A percentile compares a stretch with the other conserved stretches of the same genome.
phyloP scores from a whole-genome alignment of 208 protist species.

The Blastocrithidia nonstop region DNA sequence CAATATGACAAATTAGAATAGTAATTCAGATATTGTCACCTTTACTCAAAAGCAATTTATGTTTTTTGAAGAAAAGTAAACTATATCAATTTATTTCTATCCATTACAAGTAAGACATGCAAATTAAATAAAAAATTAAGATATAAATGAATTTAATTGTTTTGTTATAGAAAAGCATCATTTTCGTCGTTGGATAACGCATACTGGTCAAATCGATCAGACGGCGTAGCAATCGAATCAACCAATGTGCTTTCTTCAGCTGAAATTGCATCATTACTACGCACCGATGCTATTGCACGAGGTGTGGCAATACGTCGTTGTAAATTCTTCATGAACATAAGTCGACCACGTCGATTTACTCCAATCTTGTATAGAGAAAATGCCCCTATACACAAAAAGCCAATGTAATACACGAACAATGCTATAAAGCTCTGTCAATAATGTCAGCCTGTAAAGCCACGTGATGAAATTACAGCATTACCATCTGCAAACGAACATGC shows the following conservation, averaged over 20 bases:
- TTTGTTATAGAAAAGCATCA: no score
- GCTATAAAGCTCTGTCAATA: conserved; percentile 51
- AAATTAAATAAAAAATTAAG: no score
- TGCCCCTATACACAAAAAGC: conserved; percentile 29
- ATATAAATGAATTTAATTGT: no score
- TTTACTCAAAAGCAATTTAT: no score
- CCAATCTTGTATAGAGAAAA: conserved; percentile 47
- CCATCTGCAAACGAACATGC: conserved; percentile 37
- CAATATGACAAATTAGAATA: no score
- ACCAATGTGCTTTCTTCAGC: conserved; percentile 19
- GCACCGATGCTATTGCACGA: conserved; percentile 35
- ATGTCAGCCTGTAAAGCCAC: conserved; percentile 51
- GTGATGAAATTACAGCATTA: conserved; percentile 24
- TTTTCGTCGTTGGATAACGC: no score
- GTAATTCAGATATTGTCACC: no score
- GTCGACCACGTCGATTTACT: conserved; percentile 24
- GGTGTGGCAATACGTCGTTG: conserved; percentile 33
- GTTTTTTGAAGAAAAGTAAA: no score
- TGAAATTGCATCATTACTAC: conserved; percentile 33
- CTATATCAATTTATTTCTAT: no score
- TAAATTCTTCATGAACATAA: conserved; percentile 47
- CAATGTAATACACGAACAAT: conserved; percentile 43
- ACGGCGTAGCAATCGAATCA: conserved; percentile 41
- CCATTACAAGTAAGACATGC: no score
- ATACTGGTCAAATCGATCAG: conserved; percentile 34